These are phyloP conservation scores for Cladorrhinum sp. DNA, from an alignment of 2,329 filamentous ascomycete species.

Conservation along the genomic window DNA sequence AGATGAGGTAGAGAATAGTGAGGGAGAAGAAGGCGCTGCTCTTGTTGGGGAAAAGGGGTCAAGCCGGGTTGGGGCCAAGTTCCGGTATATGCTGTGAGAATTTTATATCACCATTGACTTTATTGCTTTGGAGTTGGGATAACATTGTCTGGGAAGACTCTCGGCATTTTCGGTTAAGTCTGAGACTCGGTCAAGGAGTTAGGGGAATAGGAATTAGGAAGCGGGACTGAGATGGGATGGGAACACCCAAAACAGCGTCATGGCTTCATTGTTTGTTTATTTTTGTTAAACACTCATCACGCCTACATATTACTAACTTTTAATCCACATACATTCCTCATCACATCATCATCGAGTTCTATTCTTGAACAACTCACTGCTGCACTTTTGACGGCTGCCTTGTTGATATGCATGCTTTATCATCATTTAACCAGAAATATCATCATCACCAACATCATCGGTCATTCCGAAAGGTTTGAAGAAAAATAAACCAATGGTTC, in stretches of 20 bases:
- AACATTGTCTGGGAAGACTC: no score
- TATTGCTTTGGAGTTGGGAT: slow-evolving; percentile 13
- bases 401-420: neutral
- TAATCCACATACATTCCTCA: neutral
- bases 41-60: slow-evolving; percentile 35
- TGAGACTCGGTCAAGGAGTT: slow-evolving; percentile 12
- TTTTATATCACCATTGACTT: neutral
- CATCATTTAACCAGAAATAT: neutral
- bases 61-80: slow-evolving; percentile 29
- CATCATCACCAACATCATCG: neutral
- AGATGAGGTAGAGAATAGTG: slow-evolving; percentile 27
- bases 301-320: no score
- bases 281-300: neutral
- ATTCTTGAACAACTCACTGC: neutral
- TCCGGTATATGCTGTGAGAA: slow-evolving; percentile 47
- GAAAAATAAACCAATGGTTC: neutral
- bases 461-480: neutral
- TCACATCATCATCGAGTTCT: neutral
- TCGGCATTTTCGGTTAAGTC: no score
- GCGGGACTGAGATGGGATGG: neutral
- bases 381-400: neutral
- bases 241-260: neutral
- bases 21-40: slow-evolving; percentile 39
- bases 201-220: neutral
- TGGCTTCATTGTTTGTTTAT: neutral